Conservation (phyloP, 2,329 filamentous ascomycete species). For the Fusarium odoratissimum region DNA sequence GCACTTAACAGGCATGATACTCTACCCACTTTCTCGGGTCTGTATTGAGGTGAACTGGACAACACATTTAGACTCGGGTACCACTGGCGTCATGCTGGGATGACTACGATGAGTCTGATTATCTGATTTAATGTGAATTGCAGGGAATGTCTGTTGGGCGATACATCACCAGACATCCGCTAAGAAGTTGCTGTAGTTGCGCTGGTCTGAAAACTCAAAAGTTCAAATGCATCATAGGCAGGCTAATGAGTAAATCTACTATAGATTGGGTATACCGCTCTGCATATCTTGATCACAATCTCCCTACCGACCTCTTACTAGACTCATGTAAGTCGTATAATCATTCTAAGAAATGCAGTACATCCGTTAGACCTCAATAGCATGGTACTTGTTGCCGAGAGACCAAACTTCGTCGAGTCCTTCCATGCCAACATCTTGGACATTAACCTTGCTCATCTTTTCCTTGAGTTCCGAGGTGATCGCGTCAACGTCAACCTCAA, state of each 20-base stretch:
- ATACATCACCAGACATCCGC: neutral
- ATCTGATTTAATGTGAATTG: neutral
- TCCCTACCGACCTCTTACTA: conserved; percentile 6
- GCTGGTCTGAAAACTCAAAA: neutral
- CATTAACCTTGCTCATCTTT: conserved; percentile 53
- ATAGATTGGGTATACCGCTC: neutral
- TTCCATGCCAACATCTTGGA: conserved; percentile 24
- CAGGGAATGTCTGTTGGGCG: neutral
- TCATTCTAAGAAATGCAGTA: neutral
- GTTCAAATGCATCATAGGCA: neutral
- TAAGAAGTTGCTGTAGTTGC: neutral
- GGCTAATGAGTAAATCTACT: neutral
- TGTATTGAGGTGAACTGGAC: neutral
- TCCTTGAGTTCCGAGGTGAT: conserved; percentile 81
- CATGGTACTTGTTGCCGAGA: conserved; percentile 25
- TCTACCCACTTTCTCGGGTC: no score
- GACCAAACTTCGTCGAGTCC: conserved; percentile 30
- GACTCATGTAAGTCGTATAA: neutral
- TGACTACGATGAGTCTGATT: neutral
- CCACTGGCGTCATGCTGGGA: neutral
- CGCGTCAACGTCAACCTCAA: conserved; percentile 80
- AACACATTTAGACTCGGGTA: neutral
- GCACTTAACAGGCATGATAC: neutral
- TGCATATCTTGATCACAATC: neutral
- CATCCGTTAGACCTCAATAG: conserved; percentile 6